phyloP scores from a whole-genome alignment of 2,329 filamentous ascomycete genomes.

The Aspergillus nomiae region DNA sequence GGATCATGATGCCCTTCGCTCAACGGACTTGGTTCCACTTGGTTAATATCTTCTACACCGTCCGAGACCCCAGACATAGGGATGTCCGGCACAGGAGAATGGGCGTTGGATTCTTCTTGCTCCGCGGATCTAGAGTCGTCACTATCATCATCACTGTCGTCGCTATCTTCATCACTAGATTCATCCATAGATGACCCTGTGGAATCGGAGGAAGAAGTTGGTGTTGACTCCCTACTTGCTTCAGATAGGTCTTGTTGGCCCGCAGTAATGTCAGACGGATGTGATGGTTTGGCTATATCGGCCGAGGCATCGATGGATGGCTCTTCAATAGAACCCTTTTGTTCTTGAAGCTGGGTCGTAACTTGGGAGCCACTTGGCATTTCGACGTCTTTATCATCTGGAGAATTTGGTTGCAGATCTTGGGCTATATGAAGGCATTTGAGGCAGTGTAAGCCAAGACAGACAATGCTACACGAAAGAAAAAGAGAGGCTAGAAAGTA shows the following conservation, averaged over 20 bases:
- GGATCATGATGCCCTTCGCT: slow-evolving; percentile 4
- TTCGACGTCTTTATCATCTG: neutral
- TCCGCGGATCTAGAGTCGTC: slow-evolving; percentile 21
- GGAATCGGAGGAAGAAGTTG: slow-evolving; percentile 31
- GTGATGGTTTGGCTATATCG: neutral
- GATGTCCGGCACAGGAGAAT: neutral
- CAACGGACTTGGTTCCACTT: slow-evolving; percentile 5
- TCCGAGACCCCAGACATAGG: neutral
- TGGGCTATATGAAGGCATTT: neutral
- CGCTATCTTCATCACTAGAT: slow-evolving; percentile 31
- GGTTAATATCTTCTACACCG: slow-evolving; percentile 6
- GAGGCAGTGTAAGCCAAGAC: neutral
- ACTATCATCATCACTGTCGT: slow-evolving; percentile 21
- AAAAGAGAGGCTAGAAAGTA: neutral
- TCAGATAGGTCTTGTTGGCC: slow-evolving; percentile 5
- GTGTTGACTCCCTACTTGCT: slow-evolving; percentile 16
- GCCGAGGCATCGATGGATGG: neutral
- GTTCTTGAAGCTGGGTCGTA: neutral
- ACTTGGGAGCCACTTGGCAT: neutral
- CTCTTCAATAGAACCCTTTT: neutral
- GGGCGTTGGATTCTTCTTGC: slow-evolving; percentile 14
- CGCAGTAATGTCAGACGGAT: neutral
- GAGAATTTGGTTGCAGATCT: neutral
- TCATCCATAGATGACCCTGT: slow-evolving; percentile 42
- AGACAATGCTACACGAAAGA: neutral